A percentile compares a stretch with the other conserved stretches of the same genome.
phyloP scores from a whole-genome alignment of 164 flowering plant species.

The Umbilicus rupestris region DNA sequence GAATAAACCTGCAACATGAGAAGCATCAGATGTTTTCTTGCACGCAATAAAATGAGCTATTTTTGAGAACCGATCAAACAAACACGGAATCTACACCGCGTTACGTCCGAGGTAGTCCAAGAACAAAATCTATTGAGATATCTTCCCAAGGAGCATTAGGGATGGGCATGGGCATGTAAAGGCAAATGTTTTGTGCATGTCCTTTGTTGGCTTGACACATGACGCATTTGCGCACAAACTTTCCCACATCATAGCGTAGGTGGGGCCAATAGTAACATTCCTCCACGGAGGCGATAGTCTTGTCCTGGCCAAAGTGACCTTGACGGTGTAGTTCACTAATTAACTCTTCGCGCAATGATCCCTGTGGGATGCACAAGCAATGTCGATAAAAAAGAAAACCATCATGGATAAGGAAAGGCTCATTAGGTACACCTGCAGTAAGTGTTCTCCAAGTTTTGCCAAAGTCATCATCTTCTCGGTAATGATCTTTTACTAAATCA shows the following conservation, averaged over 20 bases:
- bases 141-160: conserved; percentile 10
- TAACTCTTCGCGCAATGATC: too few relatives aligned
- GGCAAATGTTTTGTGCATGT: not conserved
- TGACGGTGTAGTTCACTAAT: conserved; percentile 5
- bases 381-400: conserved; percentile 11
- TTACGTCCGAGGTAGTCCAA: too few relatives aligned
- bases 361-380: conserved; percentile 12
- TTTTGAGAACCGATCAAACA: conserved; percentile 12
- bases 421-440: not conserved
- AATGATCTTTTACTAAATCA: conserved; percentile 10
- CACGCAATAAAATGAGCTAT: too few relatives aligned
- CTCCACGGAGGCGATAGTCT: not conserved
- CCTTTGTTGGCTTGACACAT: conserved; percentile 10
- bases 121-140: conserved; percentile 13
- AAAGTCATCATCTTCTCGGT: too few relatives aligned
- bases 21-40: too few relatives aligned
- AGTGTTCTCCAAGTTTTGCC: too few relatives aligned
- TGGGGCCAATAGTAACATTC: conserved; percentile 12
- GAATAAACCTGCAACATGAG: too few relatives aligned
- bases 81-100: conserved; percentile 11
- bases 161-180: conserved; percentile 10
- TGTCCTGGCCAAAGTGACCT: conserved; percentile 10
- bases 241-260: not conserved
- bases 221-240: not conserved
- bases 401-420: not conserved